Evolutionary conservation across 106 monocot species (phyloP), one percentile per base, ranked within the genome.

Genomic region (Dioscorea zingiberensis): DNA sequence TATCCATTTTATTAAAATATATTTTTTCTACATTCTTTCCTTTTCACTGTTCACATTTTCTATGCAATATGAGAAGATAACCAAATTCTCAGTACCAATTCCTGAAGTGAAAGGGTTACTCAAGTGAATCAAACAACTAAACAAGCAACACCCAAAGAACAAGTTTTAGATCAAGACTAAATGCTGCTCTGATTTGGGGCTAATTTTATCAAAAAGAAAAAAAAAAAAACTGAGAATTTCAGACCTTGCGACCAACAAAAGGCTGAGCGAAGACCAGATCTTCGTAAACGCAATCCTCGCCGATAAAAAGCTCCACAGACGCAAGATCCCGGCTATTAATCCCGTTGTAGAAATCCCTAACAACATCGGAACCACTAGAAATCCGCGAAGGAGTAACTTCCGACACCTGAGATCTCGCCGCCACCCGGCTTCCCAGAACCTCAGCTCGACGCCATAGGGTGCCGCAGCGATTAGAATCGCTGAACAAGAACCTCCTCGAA

Each of bases 211-310:
- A n/a, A n/a, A n/a, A 38, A 6, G 7, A 3, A 30, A 30, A 6
- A 38, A 38, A 10, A 38, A 38, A 30, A 38, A 55, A 45, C 58
- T 7, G 23, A 67, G n/a, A 56, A 54, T 45, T 28, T 1, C 25
- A 26, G 12, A 89, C 93, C 84, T 87, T 80, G 12, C 94, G 87
- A 3, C 94, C 90, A 26, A 90, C 87, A 66, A 91, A 94, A 12
- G 94, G 94, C 5, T 44, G 29, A 27, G 94, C 68, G 73, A 94
- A 94, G 55, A 90, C 58, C 11, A 91, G 83, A 66, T 94, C 94
- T 62, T 94, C 94, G 62, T 94, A 94, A 7, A 94, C 78, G 62
- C 90, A 94, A 1, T 49, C 75, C 61, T 90, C 87, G 2, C 63
- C 71, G 21, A 94, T 87, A 59, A 94, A 68, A 7, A 18, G 58